Conservation (phyloP, 1,284 basidiomycete genomes). For the Ceratobasidium sp. region DNA sequence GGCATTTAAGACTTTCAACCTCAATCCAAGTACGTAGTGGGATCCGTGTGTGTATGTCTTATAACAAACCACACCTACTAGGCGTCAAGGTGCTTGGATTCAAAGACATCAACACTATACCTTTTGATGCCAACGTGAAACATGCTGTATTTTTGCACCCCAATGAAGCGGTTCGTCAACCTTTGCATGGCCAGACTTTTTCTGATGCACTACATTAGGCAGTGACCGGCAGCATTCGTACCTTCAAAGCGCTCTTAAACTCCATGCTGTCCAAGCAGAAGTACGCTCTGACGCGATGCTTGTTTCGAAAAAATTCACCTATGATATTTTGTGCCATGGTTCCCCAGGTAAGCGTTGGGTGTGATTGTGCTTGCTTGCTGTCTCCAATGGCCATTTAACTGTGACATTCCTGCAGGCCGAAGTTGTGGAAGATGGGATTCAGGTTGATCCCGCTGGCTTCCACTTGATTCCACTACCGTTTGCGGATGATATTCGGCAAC, state of each 20-base stretch:
- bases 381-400: too few relatives aligned
- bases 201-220: constrained; percentile 53
- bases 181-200: neutral
- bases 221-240: constrained; percentile 89
- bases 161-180: constrained; percentile 73
- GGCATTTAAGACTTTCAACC: constrained; percentile 77
- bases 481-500: constrained; percentile 89
- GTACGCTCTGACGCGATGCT: constrained; percentile 77
- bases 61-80: constrained; percentile 43
- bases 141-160: constrained; percentile 93
- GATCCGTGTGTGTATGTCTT: neutral
- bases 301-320: constrained; percentile 73
- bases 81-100: constrained; percentile 93
- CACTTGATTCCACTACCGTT: constrained; percentile 92
- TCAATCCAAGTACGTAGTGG: constrained; percentile 69
- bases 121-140: constrained; percentile 88
- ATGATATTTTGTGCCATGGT: constrained; percentile 86
- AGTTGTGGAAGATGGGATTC: constrained; percentile 68
- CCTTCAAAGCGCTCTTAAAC: constrained; percentile 86
- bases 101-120: constrained; percentile 73
- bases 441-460: constrained; percentile 87
- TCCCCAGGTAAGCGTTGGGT: constrained; percentile 70
- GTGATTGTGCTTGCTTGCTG: neutral
- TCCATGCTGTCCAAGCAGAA: constrained; percentile 83
- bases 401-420: constrained; percentile 62